These are phyloP conservation scores for Phoenix dactylifera DNA, from an alignment of 176 grass and related monocot genomes.

Conservation along the genomic window DNA sequence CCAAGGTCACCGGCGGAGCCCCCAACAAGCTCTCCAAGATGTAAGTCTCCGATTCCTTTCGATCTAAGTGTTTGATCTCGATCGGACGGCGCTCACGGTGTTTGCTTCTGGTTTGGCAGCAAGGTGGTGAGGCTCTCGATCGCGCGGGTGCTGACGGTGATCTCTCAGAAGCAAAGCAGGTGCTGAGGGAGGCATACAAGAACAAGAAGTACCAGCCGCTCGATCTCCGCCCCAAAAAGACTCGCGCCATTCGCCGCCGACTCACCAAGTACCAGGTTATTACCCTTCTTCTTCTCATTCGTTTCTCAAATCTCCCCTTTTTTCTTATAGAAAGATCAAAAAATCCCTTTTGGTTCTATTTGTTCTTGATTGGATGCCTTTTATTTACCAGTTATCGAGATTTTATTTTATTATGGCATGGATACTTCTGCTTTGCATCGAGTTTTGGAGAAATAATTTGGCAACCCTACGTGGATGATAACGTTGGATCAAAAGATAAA, in stretches of 20 bases:
- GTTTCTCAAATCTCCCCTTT: too few relatives aligned
- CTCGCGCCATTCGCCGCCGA: conserved; percentile 7
- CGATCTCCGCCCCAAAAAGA: conserved; percentile 15
- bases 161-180: conserved; percentile 15
- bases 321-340: too few relatives aligned
- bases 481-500: too few relatives aligned
- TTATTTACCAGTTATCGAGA: too few relatives aligned
- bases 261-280: conserved; percentile 13
- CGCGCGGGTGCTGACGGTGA: conserved; percentile 8
- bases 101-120: neutral
- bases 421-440: too few relatives aligned
- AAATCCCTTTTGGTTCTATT: too few relatives aligned
- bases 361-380: too few relatives aligned
- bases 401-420: too few relatives aligned
- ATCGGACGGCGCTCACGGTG: too few relatives aligned
- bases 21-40: conserved; percentile 13
- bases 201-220: neutral
- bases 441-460: too few relatives aligned
- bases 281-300: neutral
- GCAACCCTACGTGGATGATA: too few relatives aligned
- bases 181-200: conserved; percentile 5
- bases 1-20: conserved; percentile 9
- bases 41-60: neutral
- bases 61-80: too few relatives aligned
- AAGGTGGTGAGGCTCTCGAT: conserved; percentile 13